Evolutionary conservation across 2,329 filamentous ascomycete species (phyloP), one percentile per base, ranked within the genome.

Genomic region (Ascochyta koolunga): DNA sequence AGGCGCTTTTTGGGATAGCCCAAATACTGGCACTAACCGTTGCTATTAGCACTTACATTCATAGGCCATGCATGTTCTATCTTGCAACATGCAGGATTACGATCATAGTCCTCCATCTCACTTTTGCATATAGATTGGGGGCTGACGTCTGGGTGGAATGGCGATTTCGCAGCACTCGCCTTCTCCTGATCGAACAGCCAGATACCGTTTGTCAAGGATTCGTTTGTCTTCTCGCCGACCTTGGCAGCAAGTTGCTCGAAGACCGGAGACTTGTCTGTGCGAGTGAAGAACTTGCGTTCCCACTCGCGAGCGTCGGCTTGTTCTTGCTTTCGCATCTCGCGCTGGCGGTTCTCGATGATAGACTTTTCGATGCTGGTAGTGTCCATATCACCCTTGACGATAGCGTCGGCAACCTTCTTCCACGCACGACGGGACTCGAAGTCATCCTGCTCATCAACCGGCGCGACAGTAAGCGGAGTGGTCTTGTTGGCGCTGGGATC

Each of bases 351-450:
- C 77, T 98, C 95, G 60, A 98, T 96, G 76, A 91, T 90, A 52
- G 84, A 84, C 81, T 98, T 98, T 72, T 96, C 90, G 13, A 78
- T 70, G 1, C 86, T 86, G 0, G 91, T 91, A 4, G 83, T 79
- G 64, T 96, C 91, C 84, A 97, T 91, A 73, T 97, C 91, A 53
- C 91, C 90, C 62, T 83, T 85, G 51, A 85, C 82, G 66, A 98
- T 95, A 40, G 88, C 91, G 25, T 85, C 84, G 0, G 91, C 91
- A 22, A 98, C 93, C 68, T 90, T 90, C 59, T 83, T 80, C 95
- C 93, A 98, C 3, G 93, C 93, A 53, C 90, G 86, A 40, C 93
- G 86, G 13, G 90, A 91, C 78, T 98, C 93, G 60, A 95, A 87
- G 10, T 91, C 86, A 71, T 96, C 89, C 77, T 97, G 93, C 63